Percentiles rank a stretch among this genome's conserved stretches.
Conservation (phyloP, 768 basidiomycete species). For the Lactifluus subvellereus region DNA sequence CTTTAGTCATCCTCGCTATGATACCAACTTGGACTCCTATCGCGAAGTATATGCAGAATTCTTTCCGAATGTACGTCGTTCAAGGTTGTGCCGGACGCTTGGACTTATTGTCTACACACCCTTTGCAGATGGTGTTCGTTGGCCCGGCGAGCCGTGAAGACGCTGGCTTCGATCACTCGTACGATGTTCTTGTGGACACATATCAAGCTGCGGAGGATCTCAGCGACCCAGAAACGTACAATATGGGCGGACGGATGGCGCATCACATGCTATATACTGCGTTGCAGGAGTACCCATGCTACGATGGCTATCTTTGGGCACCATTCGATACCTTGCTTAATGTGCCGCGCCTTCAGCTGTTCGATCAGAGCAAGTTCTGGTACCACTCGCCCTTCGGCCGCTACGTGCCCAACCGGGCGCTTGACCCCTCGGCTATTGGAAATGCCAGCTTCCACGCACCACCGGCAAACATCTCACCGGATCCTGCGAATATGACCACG, state of each 20-base stretch:
- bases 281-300: constrained; percentile 39
- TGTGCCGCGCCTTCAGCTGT: constrained; percentile 42
- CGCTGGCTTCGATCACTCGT: constrained; percentile 42
- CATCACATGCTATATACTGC: constrained; percentile 50
- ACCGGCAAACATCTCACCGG: constrained; percentile 39
- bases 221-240: constrained; percentile 32
- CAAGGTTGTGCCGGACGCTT: not conserved
- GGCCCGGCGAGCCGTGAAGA: constrained; percentile 44
- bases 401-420: constrained; percentile 38
- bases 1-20: constrained; percentile 46
- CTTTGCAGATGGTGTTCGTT: constrained; percentile 42
- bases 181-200: constrained; percentile 45
- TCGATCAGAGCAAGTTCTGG: constrained; percentile 43
- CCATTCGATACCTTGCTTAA: constrained; percentile 49
- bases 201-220: constrained; percentile 43
- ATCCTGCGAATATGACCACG: constrained; percentile 36
- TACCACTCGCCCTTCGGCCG: constrained; percentile 45
- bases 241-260: constrained; percentile 46
- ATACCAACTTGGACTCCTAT: constrained; percentile 43
- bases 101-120: not conserved
- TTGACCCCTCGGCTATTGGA: constrained; percentile 24
- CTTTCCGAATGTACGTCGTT: constrained; percentile 43
- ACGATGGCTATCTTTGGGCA: constrained; percentile 48
- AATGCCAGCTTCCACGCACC: constrained; percentile 34
- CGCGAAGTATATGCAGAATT: constrained; percentile 42